A percentile compares a stretch with the other conserved stretches of the same genome.
These are phyloP conservation scores for Falciphora oryzae DNA, from an alignment of 2,329 filamentous ascomycete species.

Conservation along the genomic window DNA sequence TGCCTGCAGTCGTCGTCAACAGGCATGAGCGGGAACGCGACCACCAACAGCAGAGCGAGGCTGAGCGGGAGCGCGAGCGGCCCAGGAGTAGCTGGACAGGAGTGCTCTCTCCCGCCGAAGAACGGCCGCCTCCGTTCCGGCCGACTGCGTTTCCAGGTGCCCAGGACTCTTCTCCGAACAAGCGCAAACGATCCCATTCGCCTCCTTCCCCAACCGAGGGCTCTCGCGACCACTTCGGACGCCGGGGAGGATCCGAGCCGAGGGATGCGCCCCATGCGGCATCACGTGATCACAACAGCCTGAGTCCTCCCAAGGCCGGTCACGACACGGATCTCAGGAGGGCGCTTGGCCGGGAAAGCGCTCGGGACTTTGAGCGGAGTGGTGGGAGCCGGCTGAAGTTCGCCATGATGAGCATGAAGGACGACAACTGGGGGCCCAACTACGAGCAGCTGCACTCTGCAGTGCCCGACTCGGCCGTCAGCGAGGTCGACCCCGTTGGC, in stretches of 20 bases:
- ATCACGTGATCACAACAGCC: constrained; percentile 12
- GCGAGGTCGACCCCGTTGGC: constrained; percentile 39
- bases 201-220: constrained; percentile 32
- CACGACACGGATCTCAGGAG: constrained; percentile 5
- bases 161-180: constrained; percentile 43
- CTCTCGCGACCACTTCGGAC: constrained; percentile 20
- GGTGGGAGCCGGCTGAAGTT: constrained; percentile 32
- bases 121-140: constrained; percentile 35
- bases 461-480: constrained; percentile 38
- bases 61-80: constrained; percentile 27
- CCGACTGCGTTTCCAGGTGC: constrained; percentile 34
- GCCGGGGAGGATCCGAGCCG: constrained; percentile 1
- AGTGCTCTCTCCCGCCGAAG: constrained; percentile 25
- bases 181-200: constrained; percentile 66
- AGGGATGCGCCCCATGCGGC: background rate
- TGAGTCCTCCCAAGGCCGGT: constrained; percentile 3
- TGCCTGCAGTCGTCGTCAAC: constrained; percentile 19
- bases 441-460: constrained; percentile 40
- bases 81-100: constrained; percentile 37
- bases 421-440: constrained; percentile 39
- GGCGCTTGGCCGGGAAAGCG: constrained; percentile 3
- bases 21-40: constrained; percentile 20
- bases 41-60: background rate
- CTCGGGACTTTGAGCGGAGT: background rate
- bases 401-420: constrained; percentile 32